phyloP scores from a whole-genome alignment of 257 asterid species.

The Scutellaria galericulata region DNA sequence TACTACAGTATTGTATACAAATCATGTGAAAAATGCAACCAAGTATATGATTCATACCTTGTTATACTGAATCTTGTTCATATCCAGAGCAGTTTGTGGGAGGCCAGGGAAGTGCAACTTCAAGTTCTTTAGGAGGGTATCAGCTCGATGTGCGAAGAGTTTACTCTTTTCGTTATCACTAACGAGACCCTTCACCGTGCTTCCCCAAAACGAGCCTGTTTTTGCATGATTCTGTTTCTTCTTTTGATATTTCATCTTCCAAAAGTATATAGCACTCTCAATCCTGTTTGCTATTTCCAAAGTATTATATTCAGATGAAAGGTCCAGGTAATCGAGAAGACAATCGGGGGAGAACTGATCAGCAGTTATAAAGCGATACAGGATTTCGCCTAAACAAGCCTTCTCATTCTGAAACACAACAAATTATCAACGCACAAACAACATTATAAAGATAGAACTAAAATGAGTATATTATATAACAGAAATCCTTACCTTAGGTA shows the following conservation, averaged over 20 bases:
- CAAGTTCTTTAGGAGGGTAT: slow-evolving; percentile 66
- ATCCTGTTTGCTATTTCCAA: slow-evolving; percentile 80
- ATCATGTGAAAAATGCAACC: background rate
- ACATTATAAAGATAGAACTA: background rate
- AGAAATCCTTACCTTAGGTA: slow-evolving; percentile 69
- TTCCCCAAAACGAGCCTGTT: slow-evolving; percentile 67
- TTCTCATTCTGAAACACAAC: slow-evolving; percentile 68
- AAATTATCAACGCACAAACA: background rate
- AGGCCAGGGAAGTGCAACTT: slow-evolving; percentile 82
- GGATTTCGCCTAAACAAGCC: slow-evolving; percentile 78
- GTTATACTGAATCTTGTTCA: slow-evolving; percentile 81
- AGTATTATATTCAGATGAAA: slow-evolving; percentile 75
- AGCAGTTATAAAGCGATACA: slow-evolving; percentile 70
- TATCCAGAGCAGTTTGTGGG: slow-evolving; percentile 82
- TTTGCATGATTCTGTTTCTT: slow-evolving; percentile 48
- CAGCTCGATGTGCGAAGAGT: slow-evolving; percentile 74
- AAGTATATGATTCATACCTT: slow-evolving; percentile 52
- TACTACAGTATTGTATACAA: background rate
- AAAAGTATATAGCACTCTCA: slow-evolving; percentile 73
- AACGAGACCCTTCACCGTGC: slow-evolving; percentile 57
- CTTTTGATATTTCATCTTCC: slow-evolving; percentile 71
- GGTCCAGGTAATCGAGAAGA: slow-evolving; percentile 74
- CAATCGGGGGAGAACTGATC: slow-evolving; percentile 77
- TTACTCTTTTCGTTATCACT: slow-evolving; percentile 63
- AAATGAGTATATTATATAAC: background rate